Evolutionary conservation across 2,329 filamentous ascomycete species (phyloP), one percentile per base, ranked within the genome.

Genomic region (Didymella lethalis): DNA sequence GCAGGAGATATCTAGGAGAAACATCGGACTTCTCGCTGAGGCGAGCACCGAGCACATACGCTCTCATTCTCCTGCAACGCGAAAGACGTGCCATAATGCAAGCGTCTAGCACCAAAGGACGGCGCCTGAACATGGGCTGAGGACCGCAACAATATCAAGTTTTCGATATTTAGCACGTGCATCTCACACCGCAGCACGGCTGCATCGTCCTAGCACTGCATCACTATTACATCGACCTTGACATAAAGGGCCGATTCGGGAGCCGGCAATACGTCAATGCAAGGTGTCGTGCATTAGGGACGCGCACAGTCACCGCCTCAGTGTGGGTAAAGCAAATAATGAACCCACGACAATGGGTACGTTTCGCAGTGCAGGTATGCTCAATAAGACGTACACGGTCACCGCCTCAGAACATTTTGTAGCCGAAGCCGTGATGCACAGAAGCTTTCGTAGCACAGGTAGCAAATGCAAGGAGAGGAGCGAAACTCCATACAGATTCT

Each of bases 201-300:
- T 26, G 18, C 38, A 34, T 47, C 46, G 47, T 50, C 11, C 25
- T 5, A 26, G 32, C 26, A 41, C 52, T 45, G 32, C 49, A 44
- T 32, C 44, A 40, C 47, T 32, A 12, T 4, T 18, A 26, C 14
- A 47, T 41, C 3, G 45, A 26, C 28, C 46, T 43, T 51, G 47
- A 54, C 40, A 29, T 31, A 51, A 54, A 50, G 56, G 56, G 41
- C 56, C 56, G 56, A 59, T 43, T 59, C 56, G 56, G 56, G 34
- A 47, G 31, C 29, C 50, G 46, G 50, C 49, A 54, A 23, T 7
- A 43, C 38, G 56, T 49, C 50, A 54, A 54, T 54, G 56, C 56
- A 54, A 41, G 45, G 18, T 54, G 50, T 54, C 32, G 32, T 59
- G 56, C 56, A 54, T 59, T 10, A 40, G 29, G 41, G 28, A 47